Evolutionary conservation across 257 asterid genomes (phyloP).

Genomic region (Jacaranda mimosifolia): DNA sequence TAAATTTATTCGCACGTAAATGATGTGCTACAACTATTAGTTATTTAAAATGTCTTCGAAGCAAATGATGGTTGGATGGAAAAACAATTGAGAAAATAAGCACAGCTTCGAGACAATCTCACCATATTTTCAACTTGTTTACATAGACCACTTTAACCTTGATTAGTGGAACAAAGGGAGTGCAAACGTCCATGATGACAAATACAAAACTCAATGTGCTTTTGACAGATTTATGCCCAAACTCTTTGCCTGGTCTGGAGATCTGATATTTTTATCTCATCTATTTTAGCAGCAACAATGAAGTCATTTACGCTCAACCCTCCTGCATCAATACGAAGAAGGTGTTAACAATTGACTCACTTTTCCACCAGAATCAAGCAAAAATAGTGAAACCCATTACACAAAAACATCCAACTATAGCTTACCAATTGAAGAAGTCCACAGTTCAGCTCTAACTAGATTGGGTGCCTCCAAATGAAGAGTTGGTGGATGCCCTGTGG

Average conservation of each 20-base stretch:
- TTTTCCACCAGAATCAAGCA: not conserved
- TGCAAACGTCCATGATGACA: no score
- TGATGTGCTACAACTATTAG: no score
- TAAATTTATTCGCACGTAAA: no score
- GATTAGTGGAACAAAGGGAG: no score
- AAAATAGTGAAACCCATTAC: not conserved
- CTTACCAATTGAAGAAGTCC: constrained; percentile 78
- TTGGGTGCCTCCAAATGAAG: constrained; percentile 72
- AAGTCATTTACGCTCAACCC: constrained; percentile 88
- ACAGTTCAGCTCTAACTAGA: constrained; percentile 71
- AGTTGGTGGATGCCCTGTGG: constrained; percentile 66
- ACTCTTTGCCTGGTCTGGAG: constrained; percentile 84
- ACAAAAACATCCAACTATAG: not conserved
- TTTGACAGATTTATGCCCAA: constrained; percentile 61
- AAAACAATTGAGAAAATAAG: no score
- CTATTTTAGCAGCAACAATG: constrained; percentile 89
- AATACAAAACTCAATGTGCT: no score
- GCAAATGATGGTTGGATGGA: no score
- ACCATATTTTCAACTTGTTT: no score
- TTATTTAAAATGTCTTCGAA: no score
- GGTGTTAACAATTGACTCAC: no score
- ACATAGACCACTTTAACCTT: no score
- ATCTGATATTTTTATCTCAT: constrained; percentile 76
- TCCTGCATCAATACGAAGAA: constrained; percentile 56
- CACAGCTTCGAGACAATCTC: no score